Percentiles rank a stretch among this genome's conserved stretches.
These are phyloP conservation scores for Ceraceosorus guamensis DNA, from an alignment of 1,284 basidiomycete genomes.

Conservation along the genomic window DNA sequence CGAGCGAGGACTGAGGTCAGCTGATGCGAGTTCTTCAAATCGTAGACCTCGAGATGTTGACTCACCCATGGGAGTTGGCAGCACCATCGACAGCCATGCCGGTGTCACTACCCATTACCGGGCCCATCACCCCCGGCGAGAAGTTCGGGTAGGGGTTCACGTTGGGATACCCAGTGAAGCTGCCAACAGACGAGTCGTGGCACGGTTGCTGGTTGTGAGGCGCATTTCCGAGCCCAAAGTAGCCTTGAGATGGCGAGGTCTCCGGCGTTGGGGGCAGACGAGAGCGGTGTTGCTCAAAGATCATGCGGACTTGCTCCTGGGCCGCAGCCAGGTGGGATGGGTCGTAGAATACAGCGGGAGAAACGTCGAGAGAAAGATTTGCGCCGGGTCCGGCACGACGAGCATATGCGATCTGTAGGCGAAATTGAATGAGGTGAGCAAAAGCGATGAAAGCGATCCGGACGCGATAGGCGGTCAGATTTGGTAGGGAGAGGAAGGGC, in stretches of 20 bases:
- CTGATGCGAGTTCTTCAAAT: background rate
- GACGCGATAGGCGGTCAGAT: background rate
- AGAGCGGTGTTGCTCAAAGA: background rate
- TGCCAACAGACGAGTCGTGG: background rate
- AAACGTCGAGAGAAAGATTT: background rate
- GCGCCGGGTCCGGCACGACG: background rate
- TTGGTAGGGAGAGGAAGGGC: background rate
- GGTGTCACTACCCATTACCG: background rate
- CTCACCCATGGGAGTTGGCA: background rate
- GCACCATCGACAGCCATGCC: background rate
- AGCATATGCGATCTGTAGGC: background rate
- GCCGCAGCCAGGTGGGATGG: background rate
- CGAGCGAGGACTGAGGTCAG: background rate
- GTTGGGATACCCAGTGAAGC: background rate
- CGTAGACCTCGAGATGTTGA: background rate
- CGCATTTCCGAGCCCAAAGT: background rate
- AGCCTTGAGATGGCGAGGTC: background rate
- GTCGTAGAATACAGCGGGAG: background rate
- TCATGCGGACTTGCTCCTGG: background rate
- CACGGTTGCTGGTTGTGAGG: background rate
- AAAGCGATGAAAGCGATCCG: background rate
- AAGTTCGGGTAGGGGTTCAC: background rate
- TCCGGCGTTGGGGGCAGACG: background rate
- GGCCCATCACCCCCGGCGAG: background rate
- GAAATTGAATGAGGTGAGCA: background rate